Percentiles rank a stretch among this genome's conserved stretches.
Evolutionary conservation across 2,329 filamentous ascomycete species (phyloP).

Genomic region (Neodidymelliopsis sp.): DNA sequence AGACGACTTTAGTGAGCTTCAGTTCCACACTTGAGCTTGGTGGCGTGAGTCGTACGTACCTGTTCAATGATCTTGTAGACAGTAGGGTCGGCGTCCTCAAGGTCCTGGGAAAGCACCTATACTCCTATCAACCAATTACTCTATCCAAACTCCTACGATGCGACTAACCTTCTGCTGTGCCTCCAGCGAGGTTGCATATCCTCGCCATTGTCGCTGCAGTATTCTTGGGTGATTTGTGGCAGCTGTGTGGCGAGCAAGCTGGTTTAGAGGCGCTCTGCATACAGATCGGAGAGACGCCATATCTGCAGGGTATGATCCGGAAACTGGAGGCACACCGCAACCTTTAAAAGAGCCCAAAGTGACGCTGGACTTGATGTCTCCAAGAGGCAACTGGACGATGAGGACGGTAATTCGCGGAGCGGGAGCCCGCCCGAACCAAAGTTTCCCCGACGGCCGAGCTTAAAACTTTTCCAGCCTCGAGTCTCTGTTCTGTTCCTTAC

Average conservation of each 20-base stretch:
- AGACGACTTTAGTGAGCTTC: conserved; percentile 24
- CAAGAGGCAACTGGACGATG: conserved; percentile 34
- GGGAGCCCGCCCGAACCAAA: background rate
- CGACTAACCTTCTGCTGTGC: conserved; percentile 57
- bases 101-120: conserved; percentile 79
- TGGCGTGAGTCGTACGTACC: conserved; percentile 64
- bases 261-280: conserved; percentile 50
- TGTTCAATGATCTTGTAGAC: conserved; percentile 92
- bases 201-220: conserved; percentile 47
- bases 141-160: background rate
- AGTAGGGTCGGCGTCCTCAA: conserved; percentile 84
- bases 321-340: conserved; percentile 21
- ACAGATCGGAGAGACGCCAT: conserved; percentile 54
- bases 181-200: conserved; percentile 53
- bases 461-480: conserved; percentile 25
- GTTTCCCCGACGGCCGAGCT: conserved; percentile 31
- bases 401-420: conserved; percentile 16
- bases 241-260: conserved; percentile 41
- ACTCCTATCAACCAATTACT: conserved; percentile 18
- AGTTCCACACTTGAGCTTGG: conserved; percentile 1
- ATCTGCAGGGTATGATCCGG: conserved; percentile 19
- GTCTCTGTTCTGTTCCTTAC: conserved; percentile 59
- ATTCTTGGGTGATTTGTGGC: conserved; percentile 43
- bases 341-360: conserved; percentile 27
- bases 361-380: conserved; percentile 33